Evolutionary conservation across 331 rosid species (phyloP), one percentile per base, ranked within the genome.

Genomic region (Rhamnella rubrinervis): DNA sequence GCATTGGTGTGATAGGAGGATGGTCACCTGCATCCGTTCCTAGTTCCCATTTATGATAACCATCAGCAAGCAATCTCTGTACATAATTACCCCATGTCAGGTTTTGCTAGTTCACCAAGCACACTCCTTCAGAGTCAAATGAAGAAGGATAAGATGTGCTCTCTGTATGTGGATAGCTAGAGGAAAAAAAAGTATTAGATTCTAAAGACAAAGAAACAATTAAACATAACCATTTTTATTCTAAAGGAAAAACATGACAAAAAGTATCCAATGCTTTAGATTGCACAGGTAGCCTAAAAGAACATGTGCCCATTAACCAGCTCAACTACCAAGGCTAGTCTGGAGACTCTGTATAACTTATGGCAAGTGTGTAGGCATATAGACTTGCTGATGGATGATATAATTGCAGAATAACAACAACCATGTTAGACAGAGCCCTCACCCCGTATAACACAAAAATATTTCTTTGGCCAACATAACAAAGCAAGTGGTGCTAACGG

Each of bases 1-100:
- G 71, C 95, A 93, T 88, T 63, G 98, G 97, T 62, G 98, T 93
- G 62, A 93, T 80, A 44, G 98, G 98, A 70, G 98, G 98, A 89
- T 90, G 98, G 68, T 93, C 98, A 44, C 98, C 98, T 19, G 20
- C 97, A 82, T 93, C 98, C 20, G 87, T 82, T 78, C 98, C 98
- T 20, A 31, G 70, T 74, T 83, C 85, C 70, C 97, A 96, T 73
- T 88, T 88, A 26, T 75, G 84, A 84, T 79, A 90, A 77, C 97
- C 92, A 65, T 77, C 78, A 49, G 72, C 64, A 26, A 93, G 90
- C 63, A 93, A 82, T 65, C 70, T 77, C 81, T 79, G 81, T 57
- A 88, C 96, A 67, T 88, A 85, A 72, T 65, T 70, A 71, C 95
- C 96, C 90, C 84, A 93, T 38, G 84, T 76, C 37, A 92, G 92